Percentiles rank a stretch among this genome's conserved stretches.
Conservation (phyloP, 345 rosid genomes). For the Schrenkiella parvula region DNA sequence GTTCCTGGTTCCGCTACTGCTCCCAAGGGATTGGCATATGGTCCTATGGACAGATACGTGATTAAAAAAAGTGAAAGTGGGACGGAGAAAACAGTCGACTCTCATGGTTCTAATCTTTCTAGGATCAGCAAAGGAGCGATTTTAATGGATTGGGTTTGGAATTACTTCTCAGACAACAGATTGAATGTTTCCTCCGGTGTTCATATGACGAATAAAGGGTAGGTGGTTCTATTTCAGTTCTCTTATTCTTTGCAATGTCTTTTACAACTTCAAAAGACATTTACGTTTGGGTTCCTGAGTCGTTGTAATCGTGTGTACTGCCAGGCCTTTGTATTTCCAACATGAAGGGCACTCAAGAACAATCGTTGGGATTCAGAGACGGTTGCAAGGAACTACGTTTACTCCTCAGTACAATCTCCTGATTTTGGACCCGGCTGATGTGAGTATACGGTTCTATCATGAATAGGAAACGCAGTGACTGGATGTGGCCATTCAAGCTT, state of each 20-base stretch:
- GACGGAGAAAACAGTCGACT: slow-evolving; percentile 5
- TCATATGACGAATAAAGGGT: slow-evolving; percentile 49
- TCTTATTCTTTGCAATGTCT: neutral
- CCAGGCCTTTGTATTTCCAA: slow-evolving; percentile 83
- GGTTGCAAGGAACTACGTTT: slow-evolving; percentile 36
- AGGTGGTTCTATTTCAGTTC: slow-evolving; percentile 28
- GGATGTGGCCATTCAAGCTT: neutral
- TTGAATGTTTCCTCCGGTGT: slow-evolving; percentile 34
- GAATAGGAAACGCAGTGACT: neutral
- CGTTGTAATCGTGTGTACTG: slow-evolving; percentile 12
- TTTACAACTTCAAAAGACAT: neutral
- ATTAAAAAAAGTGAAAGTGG: slow-evolving; percentile 12
- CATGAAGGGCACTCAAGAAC: slow-evolving; percentile 87
- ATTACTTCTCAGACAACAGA: slow-evolving; percentile 56
- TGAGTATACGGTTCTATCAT: slow-evolving; percentile 29
- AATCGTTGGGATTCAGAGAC: slow-evolving; percentile 65
- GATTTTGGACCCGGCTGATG: slow-evolving; percentile 73
- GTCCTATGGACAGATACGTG: slow-evolving; percentile 72
- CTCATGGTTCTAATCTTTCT: slow-evolving; percentile 14
- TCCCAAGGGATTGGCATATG: slow-evolving; percentile 40
- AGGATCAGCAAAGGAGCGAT: slow-evolving; percentile 37
- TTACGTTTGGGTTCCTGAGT: slow-evolving; percentile 1
- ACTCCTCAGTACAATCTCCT: slow-evolving; percentile 50
- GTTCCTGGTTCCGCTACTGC: slow-evolving; percentile 56
- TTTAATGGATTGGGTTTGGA: slow-evolving; percentile 81